Evolutionary conservation across 768 basidiomycete genomes (phyloP).

Genomic region (Calocera cornea): DNA sequence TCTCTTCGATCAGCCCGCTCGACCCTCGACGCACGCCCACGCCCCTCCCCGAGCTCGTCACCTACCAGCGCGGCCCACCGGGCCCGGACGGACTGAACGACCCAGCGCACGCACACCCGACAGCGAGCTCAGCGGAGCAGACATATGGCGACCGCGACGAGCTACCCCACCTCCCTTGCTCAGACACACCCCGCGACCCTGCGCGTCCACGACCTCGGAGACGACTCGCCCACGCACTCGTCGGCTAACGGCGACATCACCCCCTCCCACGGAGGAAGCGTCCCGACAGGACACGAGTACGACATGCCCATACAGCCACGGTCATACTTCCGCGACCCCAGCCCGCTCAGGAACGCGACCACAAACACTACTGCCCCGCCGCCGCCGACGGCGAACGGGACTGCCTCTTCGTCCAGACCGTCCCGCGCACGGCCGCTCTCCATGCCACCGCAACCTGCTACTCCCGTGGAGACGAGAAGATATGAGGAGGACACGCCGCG

Average conservation of each 20-base stretch:
- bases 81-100: background rate
- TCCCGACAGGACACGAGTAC: conserved; percentile 49
- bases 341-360: conserved; percentile 14
- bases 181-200: background rate
- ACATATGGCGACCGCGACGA: background rate
- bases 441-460: conserved; percentile 54
- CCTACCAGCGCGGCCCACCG: background rate
- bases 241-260: conserved; percentile 23
- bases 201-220: background rate
- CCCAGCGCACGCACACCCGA: background rate
- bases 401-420: conserved; percentile 18
- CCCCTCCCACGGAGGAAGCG: conserved; percentile 42
- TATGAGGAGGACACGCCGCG: conserved; percentile 16
- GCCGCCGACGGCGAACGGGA: conserved; percentile 21
- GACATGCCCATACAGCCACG: conserved; percentile 39
- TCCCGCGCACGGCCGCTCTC: conserved; percentile 48
- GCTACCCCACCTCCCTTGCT: background rate
- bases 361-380: conserved; percentile 26
- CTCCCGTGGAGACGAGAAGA: conserved; percentile 20
- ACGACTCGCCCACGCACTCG: background rate
- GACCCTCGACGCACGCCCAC: background rate
- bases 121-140: background rate
- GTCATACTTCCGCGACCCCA: conserved; percentile 22
- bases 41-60: background rate
- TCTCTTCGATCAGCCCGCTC: background rate